Base-by-base conservation (phyloP, 805 yeast genomes). In the Pichia paraexigua region DNA sequence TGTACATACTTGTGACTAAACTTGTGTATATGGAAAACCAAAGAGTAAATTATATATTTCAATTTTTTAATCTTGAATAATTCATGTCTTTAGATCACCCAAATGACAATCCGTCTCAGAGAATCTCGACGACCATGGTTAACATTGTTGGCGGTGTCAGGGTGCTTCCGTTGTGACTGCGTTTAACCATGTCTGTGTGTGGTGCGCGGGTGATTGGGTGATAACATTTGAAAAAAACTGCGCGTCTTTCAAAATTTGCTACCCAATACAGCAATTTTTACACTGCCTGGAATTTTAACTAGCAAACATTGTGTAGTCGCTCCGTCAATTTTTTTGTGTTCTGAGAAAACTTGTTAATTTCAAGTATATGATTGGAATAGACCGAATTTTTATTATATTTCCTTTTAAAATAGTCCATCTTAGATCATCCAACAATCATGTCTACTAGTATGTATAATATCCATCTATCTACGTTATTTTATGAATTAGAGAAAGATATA, bases 381-480 rank as follows among this genome's bases (percentile, higher is more conserved):
- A 15, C 15, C 10, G 11, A 20, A 22, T 22, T 41, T 22, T 41
- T 21, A 6, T 15, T 22, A 41, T 22, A 21, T 13, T n/a, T 5
- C 15, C 37, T 39, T n/a, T 41, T 25, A 2, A 40, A 20, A 15
- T 5, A 30, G 30, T 35, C 30, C 22, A 41, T 32, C 42, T 41
- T 41, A 46, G 49, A 51, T 44, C 53, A 47, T 47, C 53, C 41
- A 50, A 21, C 41, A 51, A 51, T 43, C 51, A 53, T 53, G 56
- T 53, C 56, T 50, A 53, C 56, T 51, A 46, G 56, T 53, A 53
- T 51, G 56, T 53, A 49, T 43, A 15, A 17, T 21, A 43, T 13
- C 24, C 20, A 21, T 27, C 25, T 17, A 49, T 15, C 8, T 17
- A 20, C 7, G 2, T 11, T 28, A 42, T n/a, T n/a, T n/a, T 11